Evolutionary conservation across 352 stramenopile species (phyloP).

Genomic region (Globisporangium ultimum): DNA sequence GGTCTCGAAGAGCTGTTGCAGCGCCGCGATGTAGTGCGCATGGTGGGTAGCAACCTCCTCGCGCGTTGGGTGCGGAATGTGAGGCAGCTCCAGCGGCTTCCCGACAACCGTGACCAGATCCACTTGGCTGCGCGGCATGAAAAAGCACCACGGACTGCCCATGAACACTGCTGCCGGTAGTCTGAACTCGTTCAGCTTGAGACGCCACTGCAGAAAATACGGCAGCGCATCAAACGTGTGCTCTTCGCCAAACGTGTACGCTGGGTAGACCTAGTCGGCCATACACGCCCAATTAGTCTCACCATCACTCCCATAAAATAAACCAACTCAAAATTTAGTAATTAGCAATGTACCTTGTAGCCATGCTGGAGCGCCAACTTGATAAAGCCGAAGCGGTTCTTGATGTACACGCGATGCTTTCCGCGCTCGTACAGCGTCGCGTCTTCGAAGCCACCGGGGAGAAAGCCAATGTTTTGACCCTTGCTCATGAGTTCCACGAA

Average conservation of each 20-base stretch:
- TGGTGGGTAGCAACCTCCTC: conserved; percentile 88
- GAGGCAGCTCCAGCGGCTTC: conserved; percentile 81
- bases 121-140: conserved; percentile 74
- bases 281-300: not conserved
- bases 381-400: conserved; percentile 91
- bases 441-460: conserved; percentile 94
- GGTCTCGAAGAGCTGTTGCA: conserved; percentile 84
- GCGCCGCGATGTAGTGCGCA: conserved; percentile 73
- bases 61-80: conserved; percentile 74
- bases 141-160: conserved; percentile 68
- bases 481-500: conserved; percentile 51
- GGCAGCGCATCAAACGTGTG: conserved; percentile 85
- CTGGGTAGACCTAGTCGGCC: conserved; percentile 47
- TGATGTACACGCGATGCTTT: conserved; percentile 89
- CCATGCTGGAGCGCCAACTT: conserved; percentile 90
- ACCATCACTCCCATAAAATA: too few species aligned
- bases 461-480: conserved; percentile 66
- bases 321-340: not conserved
- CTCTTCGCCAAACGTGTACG: conserved; percentile 93
- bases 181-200: conserved; percentile 81
- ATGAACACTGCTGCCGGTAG: conserved; percentile 82
- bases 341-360: conserved; percentile 39
- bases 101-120: conserved; percentile 89
- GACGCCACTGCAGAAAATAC: conserved; percentile 66
- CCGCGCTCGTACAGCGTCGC: conserved; percentile 82